A percentile compares a stretch with the other conserved stretches of the same genome.
Conservation (phyloP, 345 rosid species). For the Brassica carinata region DNA sequence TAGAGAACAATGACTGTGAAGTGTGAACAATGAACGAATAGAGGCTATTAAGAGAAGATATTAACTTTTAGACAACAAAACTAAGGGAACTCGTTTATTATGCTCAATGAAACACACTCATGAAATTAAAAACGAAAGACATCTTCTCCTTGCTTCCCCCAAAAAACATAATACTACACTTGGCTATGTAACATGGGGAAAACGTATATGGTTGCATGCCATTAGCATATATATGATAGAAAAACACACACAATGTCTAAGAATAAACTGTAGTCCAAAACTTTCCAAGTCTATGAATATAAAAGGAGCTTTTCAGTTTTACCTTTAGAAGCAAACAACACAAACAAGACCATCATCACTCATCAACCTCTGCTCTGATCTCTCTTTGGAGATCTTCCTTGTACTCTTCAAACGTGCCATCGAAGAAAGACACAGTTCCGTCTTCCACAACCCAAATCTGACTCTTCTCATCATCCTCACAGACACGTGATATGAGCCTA, state of each 20-base stretch:
- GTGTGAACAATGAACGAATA: too few relatives aligned
- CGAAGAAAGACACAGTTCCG: conserved; percentile 64
- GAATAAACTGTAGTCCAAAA: conserved; percentile 19
- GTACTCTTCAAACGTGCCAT: conserved; percentile 79
- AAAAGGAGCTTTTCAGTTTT: conserved; percentile 20
- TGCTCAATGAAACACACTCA: conserved; percentile 9
- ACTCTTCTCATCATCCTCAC: conserved; percentile 86
- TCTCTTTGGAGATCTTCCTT: conserved; percentile 81
- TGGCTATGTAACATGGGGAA: conserved; percentile 19
- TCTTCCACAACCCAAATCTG: conserved; percentile 90
- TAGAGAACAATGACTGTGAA: background rate
- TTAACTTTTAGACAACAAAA: background rate
- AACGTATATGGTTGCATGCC: conserved; percentile 10
- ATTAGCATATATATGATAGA: conserved; percentile 20
- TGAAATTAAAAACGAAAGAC: background rate
- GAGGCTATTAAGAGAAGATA: background rate
- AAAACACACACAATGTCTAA: conserved; percentile 10
- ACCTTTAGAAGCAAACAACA: conserved; percentile 32
- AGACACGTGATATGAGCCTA: conserved; percentile 82
- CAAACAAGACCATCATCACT: conserved; percentile 38
- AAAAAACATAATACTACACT: conserved; percentile 25
- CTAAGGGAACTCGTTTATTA: conserved; percentile 1
- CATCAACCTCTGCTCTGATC: conserved; percentile 79
- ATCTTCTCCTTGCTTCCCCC: conserved; percentile 9
- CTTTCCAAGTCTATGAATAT: conserved; percentile 20